These are phyloP conservation scores for Ramaria sp. DNA, from an alignment of 768 basidiomycete genomes.

Conservation along the genomic window DNA sequence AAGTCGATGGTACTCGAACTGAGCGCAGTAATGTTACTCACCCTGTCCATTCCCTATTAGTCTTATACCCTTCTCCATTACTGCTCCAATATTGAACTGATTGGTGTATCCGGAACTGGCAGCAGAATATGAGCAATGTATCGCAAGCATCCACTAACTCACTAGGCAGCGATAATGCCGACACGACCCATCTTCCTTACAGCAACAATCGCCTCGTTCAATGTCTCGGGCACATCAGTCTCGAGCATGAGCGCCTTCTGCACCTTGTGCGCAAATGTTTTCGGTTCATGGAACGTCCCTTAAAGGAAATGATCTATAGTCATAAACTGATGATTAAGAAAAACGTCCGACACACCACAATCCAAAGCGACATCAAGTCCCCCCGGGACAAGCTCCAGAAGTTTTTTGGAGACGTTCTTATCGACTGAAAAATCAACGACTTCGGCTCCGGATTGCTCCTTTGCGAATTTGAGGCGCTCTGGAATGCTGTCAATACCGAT, in stretches of 20 bases:
- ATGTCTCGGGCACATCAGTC: slow-evolving; percentile 60
- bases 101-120: slow-evolving; percentile 45
- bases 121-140: not conserved
- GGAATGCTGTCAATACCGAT: slow-evolving; percentile 61
- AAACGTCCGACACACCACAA: slow-evolving; percentile 22
- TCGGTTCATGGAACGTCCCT: slow-evolving; percentile 64
- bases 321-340: not conserved
- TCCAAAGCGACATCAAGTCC: slow-evolving; percentile 59
- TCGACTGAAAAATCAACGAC: slow-evolving; percentile 42
- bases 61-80: slow-evolving; percentile 70
- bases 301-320: not conserved
- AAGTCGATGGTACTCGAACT: not conserved
- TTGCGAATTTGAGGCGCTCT: slow-evolving; percentile 37
- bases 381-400: slow-evolving; percentile 50
- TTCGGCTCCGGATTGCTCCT: slow-evolving; percentile 39
- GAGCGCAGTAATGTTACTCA: not conserved
- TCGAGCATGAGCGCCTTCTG: slow-evolving; percentile 66
- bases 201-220: slow-evolving; percentile 39
- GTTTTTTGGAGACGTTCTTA: slow-evolving; percentile 35
- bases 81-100: slow-evolving; percentile 56
- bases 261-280: slow-evolving; percentile 51
- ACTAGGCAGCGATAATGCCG: slow-evolving; percentile 60
- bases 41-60: slow-evolving; percentile 63
- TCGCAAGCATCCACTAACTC: not conserved
- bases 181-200: slow-evolving; percentile 46